Evolutionary conservation across 768 basidiomycete genomes (phyloP), one percentile per base, ranked within the genome.

Genomic region (Pleurotus ostreatus): DNA sequence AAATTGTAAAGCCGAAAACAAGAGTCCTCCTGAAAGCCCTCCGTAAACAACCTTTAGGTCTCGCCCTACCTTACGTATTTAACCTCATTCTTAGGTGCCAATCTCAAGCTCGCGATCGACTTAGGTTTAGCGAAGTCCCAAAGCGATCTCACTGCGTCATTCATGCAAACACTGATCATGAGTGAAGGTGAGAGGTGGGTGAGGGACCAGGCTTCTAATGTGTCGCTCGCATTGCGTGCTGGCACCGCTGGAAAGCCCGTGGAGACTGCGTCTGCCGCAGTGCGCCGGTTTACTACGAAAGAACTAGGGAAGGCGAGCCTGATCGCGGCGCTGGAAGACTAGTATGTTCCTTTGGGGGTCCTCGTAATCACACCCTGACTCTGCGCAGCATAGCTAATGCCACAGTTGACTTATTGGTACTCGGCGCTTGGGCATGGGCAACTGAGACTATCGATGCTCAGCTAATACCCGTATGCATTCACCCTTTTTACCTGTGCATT

Each of bases 101-200:
- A 95, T 67, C 80, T 98, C 55, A 95, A 96, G 68, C 80, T 94
- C 45, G 95, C 94, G 2, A 97, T 98, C 51, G 91, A 94, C 65
- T 87, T 87, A 62, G 92, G 92, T 16, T 78, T 96, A 41, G 81
- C 88, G 59, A 85, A 83, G 63, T 84, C 86, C 0, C 88, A 92
- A 66, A 88, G 83, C 59, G 87, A 92, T 64, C 78, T 98, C 45
- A 89, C 92, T 49, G 90, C 95, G 3, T 94, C 92, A 0, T 98
- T 95, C 70, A 75, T 98, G 63, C 95, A 98, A 72, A 93, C 93
- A 13, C 74, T 98, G 37, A 84, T 98, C 62, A 98, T 98, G 95
- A 93, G 90, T 55, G 94, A 97, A 75, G 95, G 95, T 13, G 91
- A 95, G 62, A 80, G 83, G 59, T 97, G 92, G 91, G 81, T 98